Percentiles rank a stretch among this genome's conserved stretches.
These are phyloP conservation scores for Nyctanthes arbortristis DNA, from an alignment of 257 asterid genomes.

Conservation along the genomic window DNA sequence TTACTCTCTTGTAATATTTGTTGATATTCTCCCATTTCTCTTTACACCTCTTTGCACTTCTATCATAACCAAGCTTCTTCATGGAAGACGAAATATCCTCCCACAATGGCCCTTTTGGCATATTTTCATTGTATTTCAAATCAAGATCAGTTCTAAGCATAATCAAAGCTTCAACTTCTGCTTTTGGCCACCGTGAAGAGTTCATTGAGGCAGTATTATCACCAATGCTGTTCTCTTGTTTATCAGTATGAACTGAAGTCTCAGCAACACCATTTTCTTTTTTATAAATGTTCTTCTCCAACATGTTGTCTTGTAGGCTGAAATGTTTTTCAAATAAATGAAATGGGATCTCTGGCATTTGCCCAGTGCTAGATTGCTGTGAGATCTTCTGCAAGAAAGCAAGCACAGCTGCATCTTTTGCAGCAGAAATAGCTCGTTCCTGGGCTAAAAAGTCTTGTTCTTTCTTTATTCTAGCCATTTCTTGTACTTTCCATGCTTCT, in stretches of 20 bases:
- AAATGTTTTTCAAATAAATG: too few species aligned
- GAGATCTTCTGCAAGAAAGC: slow-evolving; percentile 40
- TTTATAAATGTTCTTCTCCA: not conserved
- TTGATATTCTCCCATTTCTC: slow-evolving; percentile 74
- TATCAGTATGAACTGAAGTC: too few species aligned
- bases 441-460: slow-evolving; percentile 39
- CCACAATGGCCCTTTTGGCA: slow-evolving; percentile 47
- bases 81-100: slow-evolving; percentile 42
- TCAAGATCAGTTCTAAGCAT: slow-evolving; percentile 40
- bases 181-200: slow-evolving; percentile 48
- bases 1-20: slow-evolving; percentile 55
- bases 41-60: slow-evolving; percentile 56
- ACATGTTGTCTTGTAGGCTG: too few species aligned
- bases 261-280: not conserved
- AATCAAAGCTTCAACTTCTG: slow-evolving; percentile 47
- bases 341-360: too few species aligned
- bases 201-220: too few species aligned
- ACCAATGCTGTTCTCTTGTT: too few species aligned
- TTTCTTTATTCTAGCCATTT: slow-evolving; percentile 32
- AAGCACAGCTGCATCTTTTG: slow-evolving; percentile 41
- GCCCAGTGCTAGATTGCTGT: too few species aligned
- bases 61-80: slow-evolving; percentile 41
- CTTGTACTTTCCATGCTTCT: slow-evolving; percentile 48
- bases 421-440: slow-evolving; percentile 36
- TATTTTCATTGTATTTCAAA: slow-evolving; percentile 32